Evolutionary conservation across 208 protist species (phyloP).

Genomic region (Acanthamoeba triangularis): DNA sequence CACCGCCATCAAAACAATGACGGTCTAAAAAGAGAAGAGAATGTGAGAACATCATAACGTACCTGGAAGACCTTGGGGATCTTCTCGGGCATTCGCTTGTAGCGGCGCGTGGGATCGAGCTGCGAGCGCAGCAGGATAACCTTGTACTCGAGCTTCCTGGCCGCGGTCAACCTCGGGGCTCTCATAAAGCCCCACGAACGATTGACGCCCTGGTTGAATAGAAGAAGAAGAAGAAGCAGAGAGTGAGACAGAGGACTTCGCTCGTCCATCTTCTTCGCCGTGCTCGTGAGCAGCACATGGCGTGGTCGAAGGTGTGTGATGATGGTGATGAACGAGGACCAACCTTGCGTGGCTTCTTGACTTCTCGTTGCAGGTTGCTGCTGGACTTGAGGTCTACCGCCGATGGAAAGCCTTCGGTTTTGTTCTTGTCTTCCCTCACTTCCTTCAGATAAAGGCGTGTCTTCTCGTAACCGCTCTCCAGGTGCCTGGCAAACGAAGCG

Average conservation of each 20-base stretch:
- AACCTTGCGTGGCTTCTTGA: background rate
- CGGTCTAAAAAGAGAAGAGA: background rate
- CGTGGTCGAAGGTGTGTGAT: no score
- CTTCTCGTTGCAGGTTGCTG: background rate
- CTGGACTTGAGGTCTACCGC: background rate
- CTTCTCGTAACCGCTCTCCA: conserved; percentile 27
- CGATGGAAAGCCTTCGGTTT: background rate
- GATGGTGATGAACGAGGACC: background rate
- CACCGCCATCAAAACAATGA: background rate
- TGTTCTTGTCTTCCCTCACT: background rate
- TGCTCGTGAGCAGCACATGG: no score
- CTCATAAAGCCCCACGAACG: background rate
- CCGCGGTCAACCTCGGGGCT: background rate
- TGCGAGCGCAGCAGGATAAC: conserved; percentile 29
- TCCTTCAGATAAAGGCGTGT: conserved; percentile 5
- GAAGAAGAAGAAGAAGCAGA: background rate
- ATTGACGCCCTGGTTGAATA: background rate
- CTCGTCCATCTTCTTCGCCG: background rate
- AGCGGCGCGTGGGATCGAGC: conserved; percentile 56
- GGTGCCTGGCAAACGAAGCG: background rate
- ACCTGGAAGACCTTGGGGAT: conserved; percentile 69
- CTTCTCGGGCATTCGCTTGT: conserved; percentile 53
- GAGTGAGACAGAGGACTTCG: background rate
- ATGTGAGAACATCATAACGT: background rate
- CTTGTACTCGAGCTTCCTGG: conserved; percentile 23